Base-by-base conservation (phyloP, 257 asterid species). In the Knoxia roxburghii region DNA sequence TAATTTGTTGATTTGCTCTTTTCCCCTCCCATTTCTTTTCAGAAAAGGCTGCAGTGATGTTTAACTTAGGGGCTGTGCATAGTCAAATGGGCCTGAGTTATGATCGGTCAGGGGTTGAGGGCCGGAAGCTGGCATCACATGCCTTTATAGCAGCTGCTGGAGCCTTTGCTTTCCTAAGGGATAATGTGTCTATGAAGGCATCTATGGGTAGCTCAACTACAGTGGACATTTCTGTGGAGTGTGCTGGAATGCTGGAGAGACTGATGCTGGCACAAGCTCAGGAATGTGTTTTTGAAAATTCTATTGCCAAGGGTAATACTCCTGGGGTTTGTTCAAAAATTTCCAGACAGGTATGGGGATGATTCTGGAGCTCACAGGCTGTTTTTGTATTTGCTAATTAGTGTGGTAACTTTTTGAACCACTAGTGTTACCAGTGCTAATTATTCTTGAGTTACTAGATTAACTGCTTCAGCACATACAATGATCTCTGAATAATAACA, bases 251-350 rank as follows among this genome's bases (percentile, higher is more conserved):
- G 98, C 76, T 93, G 81, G 98, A 93, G 87, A 93, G 91, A 74
- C 78, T 93, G 77, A 93, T 90, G 97, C 73, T 93, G 72, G 98
- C 98, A 58, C 97, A 93, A 79, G 98, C 98, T 12, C 98, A 93
- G 78, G 98, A 93, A 77, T 90, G 97, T 24, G 98, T 90, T 52
- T 93, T 88, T 24, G 98, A 93, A 88, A 93, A 86, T 69, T 86
- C 97, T 55, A 88, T 89, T 71, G 95, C 96, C 49, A 93, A 93
- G 80, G 97, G 97, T 27, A 93, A 90, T 85, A 89, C 94, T 64
- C 90, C 88, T 69, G 97, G 91, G 76, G 98, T 89, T 69, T 89
- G 90, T 79, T 86, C 96, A 20, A 92, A 92, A 82, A 89, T 92
- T 61, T 89, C 98, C 27, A 81, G 97, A 82, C 98, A 92, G 98